Percentiles rank a stretch among this genome's conserved stretches.
Evolutionary conservation across 2,329 filamentous ascomycete species (phyloP).

Genomic region (Fusarium sp.): DNA sequence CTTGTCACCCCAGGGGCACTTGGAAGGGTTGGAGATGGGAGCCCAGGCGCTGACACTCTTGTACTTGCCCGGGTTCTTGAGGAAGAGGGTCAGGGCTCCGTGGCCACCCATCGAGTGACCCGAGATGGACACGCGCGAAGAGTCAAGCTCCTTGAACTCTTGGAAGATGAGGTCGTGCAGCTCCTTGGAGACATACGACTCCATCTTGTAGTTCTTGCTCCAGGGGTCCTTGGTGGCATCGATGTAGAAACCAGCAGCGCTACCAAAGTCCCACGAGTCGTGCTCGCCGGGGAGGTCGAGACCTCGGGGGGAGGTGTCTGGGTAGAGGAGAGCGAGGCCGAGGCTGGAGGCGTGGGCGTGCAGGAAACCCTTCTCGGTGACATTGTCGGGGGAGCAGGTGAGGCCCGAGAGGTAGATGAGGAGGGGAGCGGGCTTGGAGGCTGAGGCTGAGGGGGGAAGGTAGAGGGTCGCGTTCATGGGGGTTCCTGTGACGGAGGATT

Average conservation of each 20-base stretch:
- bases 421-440: conserved; percentile 72
- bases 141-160: conserved; percentile 77
- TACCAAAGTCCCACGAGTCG: conserved; percentile 91
- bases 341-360: conserved; percentile 82
- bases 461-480: conserved; percentile 95
- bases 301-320: conserved; percentile 92
- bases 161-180: conserved; percentile 82
- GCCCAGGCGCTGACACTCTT: conserved; percentile 90
- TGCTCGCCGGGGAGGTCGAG: conserved; percentile 85
- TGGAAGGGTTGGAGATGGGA: conserved; percentile 86
- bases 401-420: conserved; percentile 94
- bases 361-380: conserved; percentile 87
- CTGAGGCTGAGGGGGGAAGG: conserved; percentile 77
- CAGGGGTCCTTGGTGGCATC: conserved; percentile 84
- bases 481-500: conserved; percentile 80
- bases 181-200: conserved; percentile 89
- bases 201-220: conserved; percentile 87
- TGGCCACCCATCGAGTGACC: conserved; percentile 99
- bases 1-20: conserved; percentile 95
- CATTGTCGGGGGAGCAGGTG: conserved; percentile 93
- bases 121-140: conserved; percentile 79
- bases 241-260: conserved; percentile 93
- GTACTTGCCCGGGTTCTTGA: conserved; percentile 92
- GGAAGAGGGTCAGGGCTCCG: conserved; percentile 89
- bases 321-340: conserved; percentile 92